A percentile compares a stretch with the other conserved stretches of the same genome.
Evolutionary conservation across 2,329 filamentous ascomycete species (phyloP).

Genomic region (Aspergillus japonicus): DNA sequence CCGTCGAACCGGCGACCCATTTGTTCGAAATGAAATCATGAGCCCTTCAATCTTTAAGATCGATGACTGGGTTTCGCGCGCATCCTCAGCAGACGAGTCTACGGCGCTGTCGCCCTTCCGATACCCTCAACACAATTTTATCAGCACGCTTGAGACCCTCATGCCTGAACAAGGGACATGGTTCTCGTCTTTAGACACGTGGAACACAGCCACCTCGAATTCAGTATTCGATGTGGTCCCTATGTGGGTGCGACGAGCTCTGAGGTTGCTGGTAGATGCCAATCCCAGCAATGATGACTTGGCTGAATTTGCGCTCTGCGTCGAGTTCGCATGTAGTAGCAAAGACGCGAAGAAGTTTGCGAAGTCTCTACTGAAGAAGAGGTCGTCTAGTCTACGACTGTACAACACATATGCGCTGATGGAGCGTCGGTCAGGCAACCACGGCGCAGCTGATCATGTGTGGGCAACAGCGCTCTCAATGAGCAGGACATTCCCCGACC

Average conservation of each 20-base stretch:
- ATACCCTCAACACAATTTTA: constrained; percentile 40
- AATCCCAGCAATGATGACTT: constrained; percentile 52
- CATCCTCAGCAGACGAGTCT: constrained; percentile 8
- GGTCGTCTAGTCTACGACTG: constrained; percentile 62
- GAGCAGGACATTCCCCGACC: constrained; percentile 42
- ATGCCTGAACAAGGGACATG: constrained; percentile 53
- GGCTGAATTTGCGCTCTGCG: constrained; percentile 68
- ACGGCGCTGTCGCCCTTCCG: constrained; percentile 25
- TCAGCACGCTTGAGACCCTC: constrained; percentile 53
- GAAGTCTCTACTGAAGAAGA: constrained; percentile 69
- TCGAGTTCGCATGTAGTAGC: constrained; percentile 60
- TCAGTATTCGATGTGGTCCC: constrained; percentile 39
- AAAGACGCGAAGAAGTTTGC: constrained; percentile 65
- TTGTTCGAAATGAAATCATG: constrained; percentile 48
- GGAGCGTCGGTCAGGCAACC: constrained; percentile 61
- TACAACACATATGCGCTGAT: constrained; percentile 79
- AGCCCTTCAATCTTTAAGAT: constrained; percentile 27
- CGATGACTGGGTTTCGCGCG: constrained; percentile 26
- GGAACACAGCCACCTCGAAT: constrained; percentile 26
- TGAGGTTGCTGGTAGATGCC: constrained; percentile 58
- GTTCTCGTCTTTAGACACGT: constrained; percentile 41
- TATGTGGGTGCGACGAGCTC: constrained; percentile 51
- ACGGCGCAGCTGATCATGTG: constrained; percentile 61
- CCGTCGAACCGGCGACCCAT: constrained; percentile 54
- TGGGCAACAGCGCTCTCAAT: constrained; percentile 66